Evolutionary conservation across 169 alveolate species (phyloP).

Genomic region (Plasmodium gonderi): DNA sequence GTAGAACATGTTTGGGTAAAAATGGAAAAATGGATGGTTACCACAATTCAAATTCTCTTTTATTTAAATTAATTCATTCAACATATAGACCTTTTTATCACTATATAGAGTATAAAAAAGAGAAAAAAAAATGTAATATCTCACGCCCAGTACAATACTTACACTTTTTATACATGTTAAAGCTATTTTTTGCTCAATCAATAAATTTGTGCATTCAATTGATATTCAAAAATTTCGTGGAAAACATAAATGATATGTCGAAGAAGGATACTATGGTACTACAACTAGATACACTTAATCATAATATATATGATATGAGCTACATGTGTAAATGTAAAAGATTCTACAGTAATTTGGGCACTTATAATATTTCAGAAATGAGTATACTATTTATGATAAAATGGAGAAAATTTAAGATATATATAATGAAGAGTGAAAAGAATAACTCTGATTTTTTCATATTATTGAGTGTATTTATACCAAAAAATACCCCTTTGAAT

Average conservation of each 20-base stretch:
- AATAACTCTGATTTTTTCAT: neutral
- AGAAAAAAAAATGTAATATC: neutral
- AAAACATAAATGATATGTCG: neutral
- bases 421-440: neutral
- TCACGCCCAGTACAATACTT: neutral
- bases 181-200: neutral
- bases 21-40: neutral
- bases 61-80: neutral
- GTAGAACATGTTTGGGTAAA: neutral
- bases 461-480: neutral
- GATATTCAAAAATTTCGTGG: neutral
- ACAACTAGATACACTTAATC: neutral
- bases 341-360: neutral
- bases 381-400: neutral
- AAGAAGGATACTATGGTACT: neutral
- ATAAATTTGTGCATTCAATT: neutral
- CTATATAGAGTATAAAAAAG: neutral
- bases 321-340: neutral
- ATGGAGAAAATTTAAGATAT: neutral
- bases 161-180: neutral
- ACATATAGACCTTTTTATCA: neutral
- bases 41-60: neutral
- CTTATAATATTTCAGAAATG: neutral
- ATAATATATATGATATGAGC: neutral
- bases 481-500: neutral